phyloP scores from a whole-genome alignment of 2,329 filamentous ascomycete genomes.

The Fusarium virguliforme region DNA sequence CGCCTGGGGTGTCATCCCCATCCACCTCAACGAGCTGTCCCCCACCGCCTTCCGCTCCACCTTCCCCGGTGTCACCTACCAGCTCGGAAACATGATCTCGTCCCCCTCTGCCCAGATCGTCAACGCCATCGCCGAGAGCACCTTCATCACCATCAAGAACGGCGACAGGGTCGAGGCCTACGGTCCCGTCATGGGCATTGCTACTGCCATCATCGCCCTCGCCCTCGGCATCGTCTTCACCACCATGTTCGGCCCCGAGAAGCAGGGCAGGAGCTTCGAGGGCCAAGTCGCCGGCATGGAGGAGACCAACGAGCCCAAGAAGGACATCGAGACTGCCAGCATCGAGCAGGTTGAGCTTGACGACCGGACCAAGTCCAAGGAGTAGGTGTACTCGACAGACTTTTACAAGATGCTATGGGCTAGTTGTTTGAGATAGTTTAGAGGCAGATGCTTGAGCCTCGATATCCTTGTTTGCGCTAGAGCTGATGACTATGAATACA shows the following conservation, averaged over 20 bases:
- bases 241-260: conserved; percentile 81
- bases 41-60: conserved; percentile 79
- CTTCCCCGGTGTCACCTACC: conserved; percentile 81
- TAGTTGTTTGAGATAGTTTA: not conserved
- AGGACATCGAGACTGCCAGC: conserved; percentile 52
- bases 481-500: conserved; percentile 21
- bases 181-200: conserved; percentile 82
- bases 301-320: conserved; percentile 44
- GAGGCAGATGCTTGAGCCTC: not conserved
- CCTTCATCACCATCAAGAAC: conserved; percentile 67
- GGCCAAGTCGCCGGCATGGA: conserved; percentile 62
- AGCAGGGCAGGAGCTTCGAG: conserved; percentile 80
- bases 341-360: conserved; percentile 48
- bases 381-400: conserved; percentile 12
- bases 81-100: conserved; percentile 82
- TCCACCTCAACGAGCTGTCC: conserved; percentile 82
- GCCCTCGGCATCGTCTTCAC: conserved; percentile 78
- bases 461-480: not conserved
- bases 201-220: conserved; percentile 82
- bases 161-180: conserved; percentile 78
- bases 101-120: conserved; percentile 83
- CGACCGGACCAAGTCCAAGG: conserved; percentile 32
- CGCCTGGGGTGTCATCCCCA: conserved; percentile 78
- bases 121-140: conserved; percentile 79
- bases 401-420: not conserved